phyloP scores from a whole-genome alignment of 805 yeast genomes.

The Priceomyces carsonii region DNA sequence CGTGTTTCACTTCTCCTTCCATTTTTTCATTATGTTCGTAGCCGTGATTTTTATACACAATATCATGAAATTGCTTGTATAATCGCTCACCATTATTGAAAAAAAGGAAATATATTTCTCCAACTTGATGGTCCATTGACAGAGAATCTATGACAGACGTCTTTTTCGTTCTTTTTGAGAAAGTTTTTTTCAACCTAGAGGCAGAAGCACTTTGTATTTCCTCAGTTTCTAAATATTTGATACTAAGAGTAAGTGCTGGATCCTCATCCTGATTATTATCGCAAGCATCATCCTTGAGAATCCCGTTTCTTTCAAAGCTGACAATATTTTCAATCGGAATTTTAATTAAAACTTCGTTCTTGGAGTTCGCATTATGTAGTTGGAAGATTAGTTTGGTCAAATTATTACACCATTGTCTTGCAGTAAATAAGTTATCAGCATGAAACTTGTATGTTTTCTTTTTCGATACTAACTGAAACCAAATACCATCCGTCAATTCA shows the following conservation, averaged over 20 bases:
- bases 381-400: conserved; percentile 74
- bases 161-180: conserved; percentile 11
- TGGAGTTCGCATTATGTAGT: conserved; percentile 60
- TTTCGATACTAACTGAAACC: conserved; percentile 62
- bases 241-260: conserved; percentile 40
- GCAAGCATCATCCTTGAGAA: conserved; percentile 13
- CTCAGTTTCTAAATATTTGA: conserved; percentile 50
- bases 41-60: conserved; percentile 13
- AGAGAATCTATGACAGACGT: not conserved
- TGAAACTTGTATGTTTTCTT: conserved; percentile 61
- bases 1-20: too few species aligned
- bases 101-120: conserved; percentile 70
- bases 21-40: too few species aligned
- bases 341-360: conserved; percentile 72
- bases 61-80: conserved; percentile 36
- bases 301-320: conserved; percentile 52
- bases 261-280: conserved; percentile 10
- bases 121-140: conserved; percentile 50
- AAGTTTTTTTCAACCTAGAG: conserved; percentile 7
- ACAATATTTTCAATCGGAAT: conserved; percentile 71
- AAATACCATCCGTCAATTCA: conserved; percentile 31
- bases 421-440: conserved; percentile 72
- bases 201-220: conserved; percentile 5
- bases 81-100: conserved; percentile 52
- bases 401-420: conserved; percentile 76